Evolutionary conservation across 2,329 filamentous ascomycete species (phyloP).

Genomic region (Fusarium foetens): DNA sequence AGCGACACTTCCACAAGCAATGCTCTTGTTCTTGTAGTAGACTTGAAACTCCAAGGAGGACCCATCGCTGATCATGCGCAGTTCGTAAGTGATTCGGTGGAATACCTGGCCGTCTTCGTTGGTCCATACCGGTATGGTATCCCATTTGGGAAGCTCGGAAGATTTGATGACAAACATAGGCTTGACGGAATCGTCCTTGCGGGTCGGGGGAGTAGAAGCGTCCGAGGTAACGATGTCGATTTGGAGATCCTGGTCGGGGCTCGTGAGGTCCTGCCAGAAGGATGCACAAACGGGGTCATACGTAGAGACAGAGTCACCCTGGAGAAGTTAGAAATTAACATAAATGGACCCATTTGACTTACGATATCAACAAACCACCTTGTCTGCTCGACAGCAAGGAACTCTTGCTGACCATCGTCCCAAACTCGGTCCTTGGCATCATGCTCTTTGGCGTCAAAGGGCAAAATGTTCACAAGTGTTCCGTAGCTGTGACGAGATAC

Average conservation of each 20-base stretch:
- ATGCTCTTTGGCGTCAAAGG: conserved; percentile 33
- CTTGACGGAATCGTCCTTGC: conserved; percentile 15
- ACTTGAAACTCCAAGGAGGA: conserved; percentile 42
- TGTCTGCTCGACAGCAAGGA: conserved; percentile 41
- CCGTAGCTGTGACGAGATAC: conserved; percentile 48
- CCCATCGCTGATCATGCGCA: conserved; percentile 42
- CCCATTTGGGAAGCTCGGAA: conserved; percentile 17
- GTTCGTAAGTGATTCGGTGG: conserved; percentile 27
- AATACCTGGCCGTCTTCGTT: conserved; percentile 28
- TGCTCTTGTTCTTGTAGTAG: conserved; percentile 23
- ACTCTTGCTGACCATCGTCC: conserved; percentile 5
- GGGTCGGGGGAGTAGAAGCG: conserved; percentile 7
- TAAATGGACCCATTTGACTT: not conserved
- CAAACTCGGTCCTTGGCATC: conserved; percentile 33
- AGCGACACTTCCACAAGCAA: conserved; percentile 37
- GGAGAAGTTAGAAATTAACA: not conserved
- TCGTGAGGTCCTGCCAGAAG: conserved; percentile 24
- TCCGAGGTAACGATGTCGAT: conserved; percentile 25
- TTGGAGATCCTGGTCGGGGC: not conserved
- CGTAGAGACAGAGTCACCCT: conserved; percentile 31
- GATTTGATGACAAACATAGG: conserved; percentile 35
- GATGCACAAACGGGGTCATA: not conserved
- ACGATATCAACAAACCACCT: conserved; percentile 47
- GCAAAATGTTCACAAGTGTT: conserved; percentile 4
- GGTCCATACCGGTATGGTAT: conserved; percentile 19